Evolutionary conservation across 2,329 filamentous ascomycete species (phyloP).

Genomic region (Botryotinia globosa): DNA sequence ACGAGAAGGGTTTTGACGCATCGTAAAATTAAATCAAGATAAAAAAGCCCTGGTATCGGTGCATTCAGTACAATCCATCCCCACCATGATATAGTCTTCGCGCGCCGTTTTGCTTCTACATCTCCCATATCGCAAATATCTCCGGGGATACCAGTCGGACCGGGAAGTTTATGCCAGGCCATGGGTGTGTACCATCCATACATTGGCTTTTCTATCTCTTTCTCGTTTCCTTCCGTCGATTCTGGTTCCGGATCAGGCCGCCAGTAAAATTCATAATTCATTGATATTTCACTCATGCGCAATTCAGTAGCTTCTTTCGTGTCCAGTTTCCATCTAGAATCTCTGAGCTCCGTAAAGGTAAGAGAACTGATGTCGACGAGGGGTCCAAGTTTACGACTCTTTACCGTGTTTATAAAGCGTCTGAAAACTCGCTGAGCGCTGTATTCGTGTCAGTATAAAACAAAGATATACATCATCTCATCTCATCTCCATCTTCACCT

Average conservation of each 20-base stretch:
- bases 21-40: neutral
- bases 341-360: neutral
- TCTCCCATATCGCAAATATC: neutral
- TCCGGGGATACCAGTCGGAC: neutral
- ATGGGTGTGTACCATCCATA: neutral
- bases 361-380: neutral
- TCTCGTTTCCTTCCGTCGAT: neutral
- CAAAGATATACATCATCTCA: neutral
- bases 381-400: neutral
- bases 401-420: neutral
- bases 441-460: neutral
- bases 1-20: neutral
- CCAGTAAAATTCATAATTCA: neutral
- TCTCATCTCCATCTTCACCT: no score
- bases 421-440: neutral
- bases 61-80: neutral
- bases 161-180: neutral
- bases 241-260: neutral
- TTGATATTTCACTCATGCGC: slow-evolving; percentile 2
- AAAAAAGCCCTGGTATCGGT: neutral
- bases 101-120: neutral
- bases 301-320: neutral
- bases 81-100: neutral
- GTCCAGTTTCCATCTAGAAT: neutral
- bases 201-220: neutral